These are phyloP conservation scores for Hypoxylon cercidicola DNA, from an alignment of 495 filamentous ascomycete genomes.

Conservation along the genomic window DNA sequence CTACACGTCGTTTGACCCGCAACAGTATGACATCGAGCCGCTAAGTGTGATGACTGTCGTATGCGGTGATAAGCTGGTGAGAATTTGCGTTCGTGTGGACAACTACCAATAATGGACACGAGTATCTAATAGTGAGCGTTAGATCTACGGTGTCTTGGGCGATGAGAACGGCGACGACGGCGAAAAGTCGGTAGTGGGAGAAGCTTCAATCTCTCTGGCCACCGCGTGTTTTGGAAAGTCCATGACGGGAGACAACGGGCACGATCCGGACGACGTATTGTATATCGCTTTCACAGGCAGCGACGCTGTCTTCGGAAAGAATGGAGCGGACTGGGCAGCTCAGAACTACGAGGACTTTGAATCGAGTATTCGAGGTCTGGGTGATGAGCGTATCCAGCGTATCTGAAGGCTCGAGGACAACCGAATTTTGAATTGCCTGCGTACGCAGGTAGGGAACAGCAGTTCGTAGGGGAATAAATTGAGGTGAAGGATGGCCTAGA, in stretches of 20 bases:
- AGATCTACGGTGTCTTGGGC: slow-evolving; percentile 75
- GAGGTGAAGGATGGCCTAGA: no score
- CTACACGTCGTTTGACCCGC: slow-evolving; percentile 62
- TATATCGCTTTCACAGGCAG: slow-evolving; percentile 66
- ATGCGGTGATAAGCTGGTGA: slow-evolving; percentile 65
- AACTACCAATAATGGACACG: background rate
- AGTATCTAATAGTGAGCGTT: slow-evolving; percentile 10
- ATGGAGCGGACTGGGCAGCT: slow-evolving; percentile 60
- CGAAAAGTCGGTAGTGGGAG: slow-evolving; percentile 60
- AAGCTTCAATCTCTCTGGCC: slow-evolving; percentile 67
- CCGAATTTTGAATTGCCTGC: background rate
- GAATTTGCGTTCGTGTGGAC: background rate
- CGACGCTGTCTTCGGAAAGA: slow-evolving; percentile 58
- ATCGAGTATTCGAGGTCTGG: slow-evolving; percentile 58
- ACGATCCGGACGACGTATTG: slow-evolving; percentile 62
- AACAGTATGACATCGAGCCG: slow-evolving; percentile 63
- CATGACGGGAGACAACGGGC: slow-evolving; percentile 62
- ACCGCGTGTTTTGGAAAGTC: slow-evolving; percentile 64
- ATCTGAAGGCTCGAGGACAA: slow-evolving; percentile 13
- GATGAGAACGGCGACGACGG: slow-evolving; percentile 68
- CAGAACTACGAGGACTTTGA: slow-evolving; percentile 58
- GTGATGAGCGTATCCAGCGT: slow-evolving; percentile 53
- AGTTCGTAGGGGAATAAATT: no score
- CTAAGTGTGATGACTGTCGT: slow-evolving; percentile 73
- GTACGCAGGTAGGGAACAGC: background rate